A percentile compares a stretch with the other conserved stretches of the same genome.
These are phyloP conservation scores for Claviceps sp. DNA, from an alignment of 2,329 filamentous ascomycete genomes.

Conservation along the genomic window DNA sequence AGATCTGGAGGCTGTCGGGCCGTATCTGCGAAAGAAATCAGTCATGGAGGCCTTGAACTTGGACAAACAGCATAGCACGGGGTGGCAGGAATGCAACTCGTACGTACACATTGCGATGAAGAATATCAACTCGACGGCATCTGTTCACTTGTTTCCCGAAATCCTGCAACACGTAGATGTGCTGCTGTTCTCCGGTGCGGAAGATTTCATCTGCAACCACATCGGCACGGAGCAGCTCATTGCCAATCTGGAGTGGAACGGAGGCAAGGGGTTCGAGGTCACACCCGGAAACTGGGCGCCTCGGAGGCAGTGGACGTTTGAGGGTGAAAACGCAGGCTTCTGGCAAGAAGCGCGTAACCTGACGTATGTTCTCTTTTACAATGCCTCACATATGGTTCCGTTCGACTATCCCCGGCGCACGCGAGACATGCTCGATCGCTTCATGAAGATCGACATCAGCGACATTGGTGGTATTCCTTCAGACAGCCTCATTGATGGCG, in stretches of 20 bases:
- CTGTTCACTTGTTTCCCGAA: constrained; percentile 61
- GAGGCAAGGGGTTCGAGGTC: constrained; percentile 79
- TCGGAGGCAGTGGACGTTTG: constrained; percentile 88
- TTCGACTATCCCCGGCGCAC: constrained; percentile 80
- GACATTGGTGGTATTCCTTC: constrained; percentile 70
- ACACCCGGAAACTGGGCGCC: constrained; percentile 81
- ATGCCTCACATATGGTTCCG: constrained; percentile 95
- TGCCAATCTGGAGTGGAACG: constrained; percentile 82
- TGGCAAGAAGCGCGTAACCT: constrained; percentile 93
- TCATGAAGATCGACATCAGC: constrained; percentile 85
- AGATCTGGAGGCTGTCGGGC: constrained; percentile 62
- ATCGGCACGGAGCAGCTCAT: constrained; percentile 87
- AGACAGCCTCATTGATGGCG: constrained; percentile 73
- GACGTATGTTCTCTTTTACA: constrained; percentile 91
- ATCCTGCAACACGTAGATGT: constrained; percentile 66
- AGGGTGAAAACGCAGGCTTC: constrained; percentile 74
- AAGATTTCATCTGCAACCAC: constrained; percentile 96
- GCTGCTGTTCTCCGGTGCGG: constrained; percentile 81
- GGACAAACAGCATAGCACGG: constrained; percentile 65
- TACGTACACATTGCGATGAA: constrained; percentile 62
- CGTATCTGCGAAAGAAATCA: constrained; percentile 73
- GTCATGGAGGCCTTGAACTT: constrained; percentile 73
- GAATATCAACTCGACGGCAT: constrained; percentile 56
- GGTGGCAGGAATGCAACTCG: constrained; percentile 85
- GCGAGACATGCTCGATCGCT: constrained; percentile 93